Conservation (phyloP, 176 grass and related monocot species). For the Oryza australiensis region DNA sequence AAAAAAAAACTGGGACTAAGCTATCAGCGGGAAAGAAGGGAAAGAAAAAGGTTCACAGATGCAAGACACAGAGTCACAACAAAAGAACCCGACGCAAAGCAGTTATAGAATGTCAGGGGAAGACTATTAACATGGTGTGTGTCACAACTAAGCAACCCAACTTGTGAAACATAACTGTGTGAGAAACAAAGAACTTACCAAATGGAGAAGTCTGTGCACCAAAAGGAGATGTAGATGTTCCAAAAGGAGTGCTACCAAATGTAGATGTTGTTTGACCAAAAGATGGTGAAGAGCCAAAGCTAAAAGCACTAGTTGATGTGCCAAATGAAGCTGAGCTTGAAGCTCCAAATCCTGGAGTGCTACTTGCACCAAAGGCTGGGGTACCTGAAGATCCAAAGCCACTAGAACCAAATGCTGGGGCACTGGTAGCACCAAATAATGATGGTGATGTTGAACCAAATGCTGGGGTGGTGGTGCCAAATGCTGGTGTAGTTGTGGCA, state of each 20-base stretch:
- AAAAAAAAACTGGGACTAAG: neutral
- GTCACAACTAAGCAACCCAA: slow-evolving; percentile 12
- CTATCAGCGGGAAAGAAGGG: neutral
- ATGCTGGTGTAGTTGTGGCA: slow-evolving; percentile 49
- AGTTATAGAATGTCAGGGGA: slow-evolving; percentile 23
- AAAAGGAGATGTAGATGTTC: slow-evolving; percentile 71
- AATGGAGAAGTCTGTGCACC: slow-evolving; percentile 68
- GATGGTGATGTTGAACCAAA: slow-evolving; percentile 67
- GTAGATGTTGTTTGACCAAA: slow-evolving; percentile 66
- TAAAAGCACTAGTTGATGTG: slow-evolving; percentile 54
- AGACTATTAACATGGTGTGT: neutral
- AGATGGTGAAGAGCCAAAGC: slow-evolving; percentile 74
- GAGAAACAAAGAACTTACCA: slow-evolving; percentile 53
- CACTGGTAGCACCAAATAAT: slow-evolving; percentile 61
- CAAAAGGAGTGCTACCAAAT: slow-evolving; percentile 71
- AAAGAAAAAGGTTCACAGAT: neutral
- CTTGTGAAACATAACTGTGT: slow-evolving; percentile 24
- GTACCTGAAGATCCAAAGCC: slow-evolving; percentile 61
- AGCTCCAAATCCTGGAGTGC: slow-evolving; percentile 58
- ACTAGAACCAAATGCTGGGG: slow-evolving; percentile 62
- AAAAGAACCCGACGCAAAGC: slow-evolving; percentile 12
- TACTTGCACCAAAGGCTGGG: slow-evolving; percentile 62
- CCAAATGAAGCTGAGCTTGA: slow-evolving; percentile 71
- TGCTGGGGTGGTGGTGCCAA: slow-evolving; percentile 55
- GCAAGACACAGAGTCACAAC: neutral